Evolutionary conservation across 371 early-diverging fungal genomes (phyloP).

Genomic region (Saksenaea vasiformis): DNA sequence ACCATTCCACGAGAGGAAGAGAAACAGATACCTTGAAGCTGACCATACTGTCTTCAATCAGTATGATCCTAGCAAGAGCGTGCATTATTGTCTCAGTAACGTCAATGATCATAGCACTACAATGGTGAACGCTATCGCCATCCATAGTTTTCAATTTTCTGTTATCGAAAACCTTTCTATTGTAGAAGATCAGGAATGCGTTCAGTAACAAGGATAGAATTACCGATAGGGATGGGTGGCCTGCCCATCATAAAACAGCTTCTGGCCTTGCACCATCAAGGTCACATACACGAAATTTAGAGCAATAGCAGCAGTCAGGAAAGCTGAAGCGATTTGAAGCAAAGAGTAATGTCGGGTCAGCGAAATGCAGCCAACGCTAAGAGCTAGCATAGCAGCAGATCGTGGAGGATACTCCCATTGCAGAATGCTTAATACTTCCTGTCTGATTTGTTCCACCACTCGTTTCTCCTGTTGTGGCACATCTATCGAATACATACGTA

Average conservation of each 20-base stretch:
- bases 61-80: slow-evolving; percentile 11
- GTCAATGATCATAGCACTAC: slow-evolving; percentile 6
- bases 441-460: not conserved
- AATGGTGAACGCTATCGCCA: slow-evolving; percentile 4
- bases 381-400: slow-evolving; percentile 7
- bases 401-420: slow-evolving; percentile 18
- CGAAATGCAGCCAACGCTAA: not conserved
- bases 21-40: slow-evolving; percentile 10
- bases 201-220: not conserved
- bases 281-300: slow-evolving; percentile 18
- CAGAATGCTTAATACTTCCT: not conserved
- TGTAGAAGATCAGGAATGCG: not conserved
- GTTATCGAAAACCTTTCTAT: slow-evolving; percentile 7
- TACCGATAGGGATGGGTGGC: slow-evolving; percentile 10
- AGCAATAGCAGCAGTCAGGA: slow-evolving; percentile 8
- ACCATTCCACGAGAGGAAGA: not conserved
- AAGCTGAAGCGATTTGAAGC: slow-evolving; percentile 12
- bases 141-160: not conserved
- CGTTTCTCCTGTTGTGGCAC: not conserved
- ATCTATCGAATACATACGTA: not conserved
- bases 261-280: slow-evolving; percentile 11
- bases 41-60: slow-evolving; percentile 14
- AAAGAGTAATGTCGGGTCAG: slow-evolving; percentile 20
- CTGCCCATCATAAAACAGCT: slow-evolving; percentile 7
- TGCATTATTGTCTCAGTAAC: slow-evolving; percentile 11